phyloP scores from a whole-genome alignment of 2,329 filamentous ascomycete species.

The Sclerotinia subarctica region DNA sequence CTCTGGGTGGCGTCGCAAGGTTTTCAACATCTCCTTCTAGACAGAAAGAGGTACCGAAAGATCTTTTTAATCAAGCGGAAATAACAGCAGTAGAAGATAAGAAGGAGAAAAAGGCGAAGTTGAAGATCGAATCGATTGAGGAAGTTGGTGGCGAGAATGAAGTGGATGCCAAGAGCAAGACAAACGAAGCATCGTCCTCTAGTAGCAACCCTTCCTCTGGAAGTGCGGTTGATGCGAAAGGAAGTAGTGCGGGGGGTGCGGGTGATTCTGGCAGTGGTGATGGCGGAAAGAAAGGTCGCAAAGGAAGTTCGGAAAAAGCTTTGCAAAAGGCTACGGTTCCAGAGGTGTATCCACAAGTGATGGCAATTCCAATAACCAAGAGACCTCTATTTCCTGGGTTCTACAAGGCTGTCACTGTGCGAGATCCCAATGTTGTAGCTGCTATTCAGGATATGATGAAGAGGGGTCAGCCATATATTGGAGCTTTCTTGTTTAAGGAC shows the following conservation, averaged over 20 bases:
- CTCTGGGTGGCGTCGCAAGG: constrained; percentile 42
- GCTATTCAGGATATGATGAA: constrained; percentile 97
- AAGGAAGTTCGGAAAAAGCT: constrained; percentile 64
- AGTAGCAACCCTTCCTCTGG: constrained; percentile 33
- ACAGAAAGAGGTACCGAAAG: constrained; percentile 42
- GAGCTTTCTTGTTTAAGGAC: constrained; percentile 95
- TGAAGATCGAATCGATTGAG: constrained; percentile 36
- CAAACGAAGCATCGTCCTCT: constrained; percentile 29
- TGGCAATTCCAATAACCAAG: constrained; percentile 94
- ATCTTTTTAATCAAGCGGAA: constrained; percentile 42
- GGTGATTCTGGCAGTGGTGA: constrained; percentile 46
- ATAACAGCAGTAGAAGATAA: constrained; percentile 46
- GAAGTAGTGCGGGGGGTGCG: constrained; percentile 32
- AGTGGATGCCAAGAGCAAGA: constrained; percentile 39
- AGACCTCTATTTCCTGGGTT: constrained; percentile 94
- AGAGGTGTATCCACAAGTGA: constrained; percentile 94
- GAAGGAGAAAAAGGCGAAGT: constrained; percentile 24
- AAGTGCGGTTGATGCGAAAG: constrained; percentile 32
- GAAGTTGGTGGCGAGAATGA: constrained; percentile 47
- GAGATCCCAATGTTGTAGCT: constrained; percentile 83
- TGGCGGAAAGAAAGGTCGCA: constrained; percentile 69
- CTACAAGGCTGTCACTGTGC: constrained; percentile 97
- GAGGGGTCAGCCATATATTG: constrained; percentile 93
- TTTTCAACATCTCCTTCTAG: constrained; percentile 48
- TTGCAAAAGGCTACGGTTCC: constrained; percentile 86